Evolutionary conservation across 2,329 filamentous ascomycete genomes (phyloP).

Genomic region (Fusarium beomiforme): DNA sequence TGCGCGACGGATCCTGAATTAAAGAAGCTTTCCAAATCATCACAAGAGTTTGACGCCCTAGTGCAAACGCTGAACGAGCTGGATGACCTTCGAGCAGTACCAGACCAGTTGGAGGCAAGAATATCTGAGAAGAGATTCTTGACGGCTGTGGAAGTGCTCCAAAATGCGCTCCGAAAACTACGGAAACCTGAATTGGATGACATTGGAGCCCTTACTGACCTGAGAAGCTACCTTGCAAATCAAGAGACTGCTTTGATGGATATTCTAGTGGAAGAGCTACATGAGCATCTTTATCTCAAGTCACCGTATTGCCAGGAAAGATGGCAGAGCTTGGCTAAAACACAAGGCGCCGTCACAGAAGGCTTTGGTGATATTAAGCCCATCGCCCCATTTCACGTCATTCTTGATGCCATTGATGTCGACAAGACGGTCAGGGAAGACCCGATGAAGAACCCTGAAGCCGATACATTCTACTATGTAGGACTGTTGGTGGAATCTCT

Average conservation of each 20-base stretch:
- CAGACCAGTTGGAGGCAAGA: slow-evolving; percentile 90
- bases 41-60: slow-evolving; percentile 90
- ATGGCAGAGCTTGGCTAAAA: slow-evolving; percentile 85
- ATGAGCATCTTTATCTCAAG: slow-evolving; percentile 97
- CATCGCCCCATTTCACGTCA: slow-evolving; percentile 65
- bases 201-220: slow-evolving; percentile 87
- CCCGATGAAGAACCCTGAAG: slow-evolving; percentile 90
- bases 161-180: slow-evolving; percentile 85
- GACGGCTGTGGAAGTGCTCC: slow-evolving; percentile 89
- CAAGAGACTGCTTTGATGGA: slow-evolving; percentile 93
- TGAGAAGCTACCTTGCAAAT: slow-evolving; percentile 88
- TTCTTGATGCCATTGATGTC: slow-evolving; percentile 70
- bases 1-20: slow-evolving; percentile 89
- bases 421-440: slow-evolving; percentile 79
- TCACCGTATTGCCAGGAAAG: slow-evolving; percentile 97
- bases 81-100: slow-evolving; percentile 87
- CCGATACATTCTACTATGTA: slow-evolving; percentile 95
- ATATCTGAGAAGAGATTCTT: slow-evolving; percentile 98
- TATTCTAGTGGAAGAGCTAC: slow-evolving; percentile 95
- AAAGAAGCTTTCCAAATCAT: slow-evolving; percentile 86
- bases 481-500: slow-evolving; percentile 87
- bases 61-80: slow-evolving; percentile 84
- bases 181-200: slow-evolving; percentile 89
- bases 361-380: slow-evolving; percentile 57
- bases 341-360: slow-evolving; percentile 65